Conservation (phyloP, 441 rosid genomes). For the Eutrema salsugineum region DNA sequence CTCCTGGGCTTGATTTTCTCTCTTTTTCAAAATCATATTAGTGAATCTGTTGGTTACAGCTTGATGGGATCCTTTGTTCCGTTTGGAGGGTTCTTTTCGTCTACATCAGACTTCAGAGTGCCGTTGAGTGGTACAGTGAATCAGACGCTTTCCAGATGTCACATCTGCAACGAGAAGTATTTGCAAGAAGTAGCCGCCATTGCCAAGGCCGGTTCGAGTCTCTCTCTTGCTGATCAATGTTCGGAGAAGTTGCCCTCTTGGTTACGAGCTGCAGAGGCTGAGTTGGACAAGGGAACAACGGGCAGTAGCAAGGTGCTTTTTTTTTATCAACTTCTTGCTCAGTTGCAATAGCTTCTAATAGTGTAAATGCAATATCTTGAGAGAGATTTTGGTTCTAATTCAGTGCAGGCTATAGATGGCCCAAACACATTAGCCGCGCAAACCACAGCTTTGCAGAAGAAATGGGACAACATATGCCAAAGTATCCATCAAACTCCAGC, state of each 20-base stretch:
- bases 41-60: conserved; percentile 38
- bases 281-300: conserved; percentile 33
- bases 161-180: conserved; percentile 49
- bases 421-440: conserved; percentile 33
- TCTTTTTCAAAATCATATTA: neutral
- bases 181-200: conserved; percentile 49
- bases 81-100: conserved; percentile 73
- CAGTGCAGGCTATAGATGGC: conserved; percentile 58
- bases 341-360: neutral
- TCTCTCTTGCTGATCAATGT: conserved; percentile 48
- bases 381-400: conserved; percentile 31
- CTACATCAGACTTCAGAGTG: conserved; percentile 41
- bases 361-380: conserved; percentile 24
- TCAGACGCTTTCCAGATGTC: conserved; percentile 37
- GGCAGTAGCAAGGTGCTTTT: conserved; percentile 39
- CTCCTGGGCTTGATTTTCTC: neutral
- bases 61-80: conserved; percentile 86
- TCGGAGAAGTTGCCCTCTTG: conserved; percentile 50
- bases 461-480: conserved; percentile 57
- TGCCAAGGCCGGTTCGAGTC: conserved; percentile 35
- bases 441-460: conserved; percentile 41
- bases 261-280: conserved; percentile 45
- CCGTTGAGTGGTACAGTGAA: conserved; percentile 26
- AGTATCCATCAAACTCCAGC: conserved; percentile 41
- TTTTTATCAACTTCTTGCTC: neutral